phyloP scores from a whole-genome alignment of 345 rosid genomes.

The Luvunga scandens region DNA sequence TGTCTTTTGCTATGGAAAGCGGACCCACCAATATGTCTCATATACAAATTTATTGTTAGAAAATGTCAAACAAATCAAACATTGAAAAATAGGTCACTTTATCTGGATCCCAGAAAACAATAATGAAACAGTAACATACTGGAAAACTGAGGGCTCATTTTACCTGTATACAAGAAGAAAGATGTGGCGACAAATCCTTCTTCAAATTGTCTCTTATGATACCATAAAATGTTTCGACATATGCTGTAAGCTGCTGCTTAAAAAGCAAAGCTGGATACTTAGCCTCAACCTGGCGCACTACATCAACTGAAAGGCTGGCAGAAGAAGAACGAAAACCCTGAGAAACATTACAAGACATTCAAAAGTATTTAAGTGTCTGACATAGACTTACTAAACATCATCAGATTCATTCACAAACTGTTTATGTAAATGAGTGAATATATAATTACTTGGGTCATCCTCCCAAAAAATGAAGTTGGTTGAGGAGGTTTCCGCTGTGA shows the following conservation, averaged over 20 bases:
- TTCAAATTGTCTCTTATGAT: slow-evolving; percentile 84
- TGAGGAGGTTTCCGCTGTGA: slow-evolving; percentile 60
- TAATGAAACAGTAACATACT: background rate
- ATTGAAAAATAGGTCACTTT: slow-evolving; percentile 4
- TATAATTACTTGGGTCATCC: slow-evolving; percentile 72
- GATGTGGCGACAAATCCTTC: slow-evolving; percentile 58
- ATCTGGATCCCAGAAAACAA: slow-evolving; percentile 66
- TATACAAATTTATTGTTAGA: background rate
- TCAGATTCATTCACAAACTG: background rate
- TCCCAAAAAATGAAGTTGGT: slow-evolving; percentile 77
- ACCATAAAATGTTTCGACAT: slow-evolving; percentile 88
- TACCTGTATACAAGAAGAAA: slow-evolving; percentile 81
- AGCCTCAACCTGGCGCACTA: slow-evolving; percentile 83
- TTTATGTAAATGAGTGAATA: background rate
- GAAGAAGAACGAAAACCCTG: slow-evolving; percentile 93
- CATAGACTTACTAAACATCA: background rate
- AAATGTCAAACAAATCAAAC: background rate
- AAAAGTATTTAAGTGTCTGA: background rate
- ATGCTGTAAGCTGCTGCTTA: slow-evolving; percentile 93
- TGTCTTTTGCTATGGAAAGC: background rate
- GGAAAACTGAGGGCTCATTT: background rate
- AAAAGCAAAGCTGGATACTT: slow-evolving; percentile 97
- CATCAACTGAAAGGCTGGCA: slow-evolving; percentile 50
- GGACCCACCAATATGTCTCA: slow-evolving; percentile 4
- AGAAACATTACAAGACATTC: slow-evolving; percentile 8